These are phyloP conservation scores for Verticillium isaacii DNA, from an alignment of 2,329 filamentous ascomycete genomes.

Conservation along the genomic window DNA sequence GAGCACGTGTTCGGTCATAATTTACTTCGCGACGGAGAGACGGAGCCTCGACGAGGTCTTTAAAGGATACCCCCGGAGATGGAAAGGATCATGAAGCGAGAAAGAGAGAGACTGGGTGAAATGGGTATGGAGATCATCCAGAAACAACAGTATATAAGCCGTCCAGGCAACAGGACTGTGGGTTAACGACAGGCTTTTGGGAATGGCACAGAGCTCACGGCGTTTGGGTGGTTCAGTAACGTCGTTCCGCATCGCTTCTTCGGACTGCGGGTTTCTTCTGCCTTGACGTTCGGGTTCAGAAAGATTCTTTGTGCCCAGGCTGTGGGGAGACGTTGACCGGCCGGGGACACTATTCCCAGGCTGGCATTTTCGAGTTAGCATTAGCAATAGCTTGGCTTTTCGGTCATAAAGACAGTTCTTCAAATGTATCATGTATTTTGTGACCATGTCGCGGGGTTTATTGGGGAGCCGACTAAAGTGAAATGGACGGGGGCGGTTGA, in stretches of 20 bases:
- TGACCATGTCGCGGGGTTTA: not conserved
- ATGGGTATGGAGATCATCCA: not conserved
- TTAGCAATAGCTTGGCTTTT: not conserved
- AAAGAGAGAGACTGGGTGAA: not conserved
- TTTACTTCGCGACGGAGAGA: not conserved
- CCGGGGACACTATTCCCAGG: not conserved
- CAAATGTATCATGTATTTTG: not conserved
- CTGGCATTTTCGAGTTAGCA: not conserved
- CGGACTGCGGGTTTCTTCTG: not conserved
- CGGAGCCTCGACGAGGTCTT: not conserved
- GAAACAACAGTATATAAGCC: not conserved
- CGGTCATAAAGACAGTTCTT: not conserved
- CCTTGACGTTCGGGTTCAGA: not conserved
- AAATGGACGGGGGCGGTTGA: not conserved
- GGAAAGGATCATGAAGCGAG: not conserved
- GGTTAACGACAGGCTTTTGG: constrained; percentile 1
- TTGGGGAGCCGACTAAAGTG: not conserved
- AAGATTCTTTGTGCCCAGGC: not conserved
- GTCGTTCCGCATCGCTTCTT: not conserved
- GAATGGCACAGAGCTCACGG: constrained; percentile 11
- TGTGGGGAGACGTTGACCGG: not conserved
- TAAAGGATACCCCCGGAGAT: not conserved
- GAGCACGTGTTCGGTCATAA: not conserved
- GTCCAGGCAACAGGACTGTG: not conserved
- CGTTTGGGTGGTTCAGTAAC: constrained; percentile 7